These are phyloP conservation scores for Aegilops speltoides DNA, from an alignment of 176 grass and related monocot genomes.

Conservation along the genomic window DNA sequence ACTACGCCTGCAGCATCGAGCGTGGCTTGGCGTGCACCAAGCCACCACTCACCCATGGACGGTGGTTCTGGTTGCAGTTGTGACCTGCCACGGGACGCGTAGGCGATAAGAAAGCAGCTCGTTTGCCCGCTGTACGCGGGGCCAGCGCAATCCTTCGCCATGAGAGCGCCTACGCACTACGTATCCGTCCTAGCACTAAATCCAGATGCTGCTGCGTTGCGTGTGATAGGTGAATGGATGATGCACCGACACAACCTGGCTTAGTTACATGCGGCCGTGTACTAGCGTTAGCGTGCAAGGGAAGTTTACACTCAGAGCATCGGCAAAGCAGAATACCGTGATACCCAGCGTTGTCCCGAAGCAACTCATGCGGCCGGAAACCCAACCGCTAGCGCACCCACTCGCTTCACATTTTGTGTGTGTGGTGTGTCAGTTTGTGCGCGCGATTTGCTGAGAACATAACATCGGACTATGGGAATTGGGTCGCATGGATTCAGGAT, in stretches of 20 bases:
- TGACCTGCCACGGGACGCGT: neutral
- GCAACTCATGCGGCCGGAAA: neutral
- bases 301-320: neutral
- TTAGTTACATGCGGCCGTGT: neutral
- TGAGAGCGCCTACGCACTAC: neutral
- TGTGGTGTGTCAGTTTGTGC: too few species aligned
- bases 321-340: neutral
- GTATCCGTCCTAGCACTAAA: neutral
- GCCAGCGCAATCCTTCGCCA: neutral
- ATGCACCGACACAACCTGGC: neutral
- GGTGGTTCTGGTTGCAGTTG: neutral
- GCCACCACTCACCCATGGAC: neutral
- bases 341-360: neutral
- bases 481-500: neutral
- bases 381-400: neutral
- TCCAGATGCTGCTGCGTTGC: neutral
- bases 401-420: neutral
- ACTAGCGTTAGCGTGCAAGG: conserved; percentile 20
- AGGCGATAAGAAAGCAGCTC: conserved; percentile 12
- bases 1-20: neutral
- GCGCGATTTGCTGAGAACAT: neutral
- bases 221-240: neutral
- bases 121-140: neutral
- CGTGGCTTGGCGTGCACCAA: too few species aligned
- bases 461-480: neutral